A percentile compares a stretch with the other conserved stretches of the same genome.
Evolutionary conservation across 2,329 filamentous ascomycete genomes (phyloP).

Genomic region (Dryadomyces sulphureus): DNA sequence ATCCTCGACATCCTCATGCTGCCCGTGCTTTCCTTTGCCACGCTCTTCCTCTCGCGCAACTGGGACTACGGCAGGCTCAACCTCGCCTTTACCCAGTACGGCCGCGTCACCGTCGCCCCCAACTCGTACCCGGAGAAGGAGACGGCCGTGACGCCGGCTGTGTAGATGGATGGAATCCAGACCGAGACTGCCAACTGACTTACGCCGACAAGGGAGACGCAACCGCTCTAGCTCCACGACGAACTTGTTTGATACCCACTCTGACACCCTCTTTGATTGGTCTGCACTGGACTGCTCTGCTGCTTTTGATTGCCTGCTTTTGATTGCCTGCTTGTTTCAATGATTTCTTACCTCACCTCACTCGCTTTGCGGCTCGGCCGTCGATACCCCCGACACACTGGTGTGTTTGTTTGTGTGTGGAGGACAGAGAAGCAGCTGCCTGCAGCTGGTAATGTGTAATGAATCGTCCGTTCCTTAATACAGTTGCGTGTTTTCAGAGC

Average conservation of each 20-base stretch:
- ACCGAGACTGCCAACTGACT: no score
- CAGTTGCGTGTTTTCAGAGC: no score
- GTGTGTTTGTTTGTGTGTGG: not conserved
- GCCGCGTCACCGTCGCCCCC: conserved; percentile 26
- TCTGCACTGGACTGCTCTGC: no score
- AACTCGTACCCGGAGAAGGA: conserved; percentile 33
- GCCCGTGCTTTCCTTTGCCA: conserved; percentile 25
- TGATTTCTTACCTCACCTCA: no score
- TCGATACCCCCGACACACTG: not conserved
- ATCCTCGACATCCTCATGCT: conserved; percentile 35
- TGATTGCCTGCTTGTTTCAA: no score
- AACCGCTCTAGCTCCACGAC: no score
- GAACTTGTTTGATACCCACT: no score
- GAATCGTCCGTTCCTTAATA: not conserved
- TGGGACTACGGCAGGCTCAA: conserved; percentile 39
- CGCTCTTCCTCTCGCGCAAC: conserved; percentile 26
- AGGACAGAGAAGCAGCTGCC: not conserved
- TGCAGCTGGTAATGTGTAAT: conserved; percentile 2
- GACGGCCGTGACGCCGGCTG: conserved; percentile 13
- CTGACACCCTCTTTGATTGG: no score
- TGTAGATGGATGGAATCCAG: no score
- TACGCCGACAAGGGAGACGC: no score
- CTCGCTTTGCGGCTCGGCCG: no score
- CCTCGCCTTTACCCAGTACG: conserved; percentile 40
- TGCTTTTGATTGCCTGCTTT: no score